Percentiles rank a stretch among this genome's conserved stretches.
Conservation (phyloP, 169 alveolate genomes). For the Eimeria praecox region DNA sequence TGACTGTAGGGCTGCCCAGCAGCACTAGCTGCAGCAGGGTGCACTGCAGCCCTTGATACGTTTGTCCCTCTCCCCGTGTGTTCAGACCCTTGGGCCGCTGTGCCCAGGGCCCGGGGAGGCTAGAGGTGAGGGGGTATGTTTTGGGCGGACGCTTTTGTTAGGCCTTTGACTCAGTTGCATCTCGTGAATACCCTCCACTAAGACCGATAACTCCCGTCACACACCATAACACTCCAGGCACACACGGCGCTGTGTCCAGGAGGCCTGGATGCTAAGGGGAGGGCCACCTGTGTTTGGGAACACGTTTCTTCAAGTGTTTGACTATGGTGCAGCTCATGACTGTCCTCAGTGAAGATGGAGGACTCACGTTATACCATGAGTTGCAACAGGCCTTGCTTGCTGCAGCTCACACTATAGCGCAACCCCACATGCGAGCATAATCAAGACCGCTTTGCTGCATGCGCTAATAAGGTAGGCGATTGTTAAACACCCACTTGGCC, state of each 20-base stretch:
- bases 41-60: background rate
- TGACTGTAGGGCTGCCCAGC: no score
- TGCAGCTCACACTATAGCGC: background rate
- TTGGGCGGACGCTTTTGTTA: no score
- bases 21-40: no score
- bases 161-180: no score
- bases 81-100: no score
- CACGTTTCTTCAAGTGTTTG: background rate
- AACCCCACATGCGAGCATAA: background rate
- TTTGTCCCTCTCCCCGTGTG: no score
- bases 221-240: no score
- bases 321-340: background rate
- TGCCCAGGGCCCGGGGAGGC: no score
- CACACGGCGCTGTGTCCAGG: background rate
- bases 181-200: no score
- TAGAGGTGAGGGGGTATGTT: no score
- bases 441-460: background rate
- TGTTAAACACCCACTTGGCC: background rate
- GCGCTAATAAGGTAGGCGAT: background rate
- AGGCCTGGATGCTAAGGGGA: background rate
- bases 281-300: background rate
- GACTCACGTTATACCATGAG: background rate
- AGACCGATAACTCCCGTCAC: no score
- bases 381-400: no score
- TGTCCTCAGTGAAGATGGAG: background rate